These are phyloP conservation scores for Adansonia gregorii DNA, from an alignment of 441 rosid genomes.

Conservation along the genomic window DNA sequence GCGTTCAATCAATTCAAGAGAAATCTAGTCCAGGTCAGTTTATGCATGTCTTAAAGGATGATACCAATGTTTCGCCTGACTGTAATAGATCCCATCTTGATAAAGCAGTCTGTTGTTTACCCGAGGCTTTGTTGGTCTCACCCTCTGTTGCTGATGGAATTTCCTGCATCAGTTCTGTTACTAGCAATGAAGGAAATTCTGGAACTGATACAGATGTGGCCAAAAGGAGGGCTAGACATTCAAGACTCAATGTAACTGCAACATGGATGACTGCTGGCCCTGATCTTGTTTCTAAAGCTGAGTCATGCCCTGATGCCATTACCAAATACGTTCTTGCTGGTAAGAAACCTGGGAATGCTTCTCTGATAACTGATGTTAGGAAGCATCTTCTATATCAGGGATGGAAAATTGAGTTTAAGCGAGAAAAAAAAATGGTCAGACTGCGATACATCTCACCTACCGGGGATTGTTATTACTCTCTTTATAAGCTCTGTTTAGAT, in stretches of 20 bases:
- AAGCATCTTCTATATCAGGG: conserved; percentile 64
- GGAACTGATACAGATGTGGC: conserved; percentile 28
- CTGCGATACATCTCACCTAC: conserved; percentile 68
- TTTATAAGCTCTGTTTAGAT: conserved; percentile 49
- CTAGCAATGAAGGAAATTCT: conserved; percentile 31
- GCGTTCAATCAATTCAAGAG: conserved; percentile 26
- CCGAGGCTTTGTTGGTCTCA: conserved; percentile 32
- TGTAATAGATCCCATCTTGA: conserved; percentile 20
- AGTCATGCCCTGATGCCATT: conserved; percentile 57
- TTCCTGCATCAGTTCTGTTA: conserved; percentile 26
- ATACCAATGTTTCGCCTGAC: conserved; percentile 16
- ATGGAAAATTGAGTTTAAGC: conserved; percentile 56
- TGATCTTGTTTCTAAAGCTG: conserved; percentile 51
- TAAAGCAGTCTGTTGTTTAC: conserved; percentile 27
- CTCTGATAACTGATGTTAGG: conserved; percentile 34
- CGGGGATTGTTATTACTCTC: conserved; percentile 56
- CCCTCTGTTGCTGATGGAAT: conserved; percentile 33
- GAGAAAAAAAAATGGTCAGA: conserved; percentile 29
- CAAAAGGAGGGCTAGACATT: background rate
- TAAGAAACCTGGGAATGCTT: background rate
- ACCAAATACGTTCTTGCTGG: conserved; percentile 35
- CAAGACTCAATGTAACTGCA: conserved; percentile 19
- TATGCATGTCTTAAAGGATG: conserved; percentile 16
- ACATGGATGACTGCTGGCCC: conserved; percentile 52
- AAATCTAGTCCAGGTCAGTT: conserved; percentile 22